Base-by-base conservation (phyloP, 257 asterid species). In the Fraxinus excelsior region DNA sequence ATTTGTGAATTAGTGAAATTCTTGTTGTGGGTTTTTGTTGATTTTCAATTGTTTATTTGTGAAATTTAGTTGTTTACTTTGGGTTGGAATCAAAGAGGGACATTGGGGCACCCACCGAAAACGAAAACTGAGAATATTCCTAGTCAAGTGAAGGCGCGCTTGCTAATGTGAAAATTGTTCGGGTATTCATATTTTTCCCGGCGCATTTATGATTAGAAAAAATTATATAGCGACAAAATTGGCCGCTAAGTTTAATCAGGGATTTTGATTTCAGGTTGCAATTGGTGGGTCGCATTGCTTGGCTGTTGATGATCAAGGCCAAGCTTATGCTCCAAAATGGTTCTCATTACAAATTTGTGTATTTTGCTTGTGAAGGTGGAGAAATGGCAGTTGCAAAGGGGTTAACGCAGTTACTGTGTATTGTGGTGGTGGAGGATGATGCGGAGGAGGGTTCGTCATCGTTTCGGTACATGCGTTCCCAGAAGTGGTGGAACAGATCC, bases 21-120 rank as follows among this genome's bases (percentile, higher is more conserved):
- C 18, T 19, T 28, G 29, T 11, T 58, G 18, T 18, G 25, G 26
- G 72, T n/a, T 72, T 8, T 69, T 3, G 5, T 18, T 28, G 65
- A 71, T 71, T 49, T 49, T 70, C 79, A 74, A 68, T 80, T 25
- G 21, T 56, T 56, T 4, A 2, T 60, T 46, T 71, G 9, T 58
- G 38, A 28, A 51, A 31, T 83, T 67, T 85, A 96, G 99, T 76
- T 96, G 78, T 93, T 96, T 84, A 93, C 99, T 3, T 96, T 98
- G 99, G 99, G 99, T 34, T 96, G 99, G 99, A 96, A 96, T 72
- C 99, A 96, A 76, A 90, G 99, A 85, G 99, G 95, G 76, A 96
- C 99, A 28, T 78, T 96, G 81, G 99, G 99, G 72, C 99, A 96
- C 49, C 96, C 97, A 11, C 90, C 94, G 14, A 96, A 86, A 81